These are phyloP conservation scores for Stylosanthes scabra DNA, from an alignment of 331 rosid genomes.

Conservation along the genomic window DNA sequence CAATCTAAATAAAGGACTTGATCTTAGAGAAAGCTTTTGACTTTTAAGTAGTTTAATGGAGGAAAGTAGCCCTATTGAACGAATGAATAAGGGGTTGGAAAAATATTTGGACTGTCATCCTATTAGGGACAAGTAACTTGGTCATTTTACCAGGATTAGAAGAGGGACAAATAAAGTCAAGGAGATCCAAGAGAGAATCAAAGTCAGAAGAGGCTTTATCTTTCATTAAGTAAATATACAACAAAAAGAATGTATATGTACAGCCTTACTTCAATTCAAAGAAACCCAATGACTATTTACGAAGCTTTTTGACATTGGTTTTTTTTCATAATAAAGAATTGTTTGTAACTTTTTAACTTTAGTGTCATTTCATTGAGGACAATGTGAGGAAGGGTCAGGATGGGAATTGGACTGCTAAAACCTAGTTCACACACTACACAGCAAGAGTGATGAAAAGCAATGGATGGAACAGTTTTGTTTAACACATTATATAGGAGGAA, in stretches of 20 bases:
- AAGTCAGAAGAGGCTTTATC: background rate
- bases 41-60: no score
- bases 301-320: no score
- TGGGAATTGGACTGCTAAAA: background rate
- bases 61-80: no score
- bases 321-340: background rate
- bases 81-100: background rate
- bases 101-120: background rate
- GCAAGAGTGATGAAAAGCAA: background rate
- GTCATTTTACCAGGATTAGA: background rate
- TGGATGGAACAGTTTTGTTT: background rate
- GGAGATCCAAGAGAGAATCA: slow-evolving; percentile 20
- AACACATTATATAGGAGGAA: background rate
- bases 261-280: background rate
- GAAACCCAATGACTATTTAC: background rate
- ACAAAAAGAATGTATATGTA: background rate
- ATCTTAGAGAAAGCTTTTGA: no score
- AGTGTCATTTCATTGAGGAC: slow-evolving; percentile 1
- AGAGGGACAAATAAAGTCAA: background rate
- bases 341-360: slow-evolving; percentile 4
- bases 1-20: no score
- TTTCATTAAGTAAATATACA: background rate
- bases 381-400: background rate
- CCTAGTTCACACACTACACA: background rate
- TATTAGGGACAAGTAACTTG: background rate